Evolutionary conservation across 2,329 filamentous ascomycete species (phyloP), one percentile per base, ranked within the genome.

Genomic region (Claviceps spartinae): DNA sequence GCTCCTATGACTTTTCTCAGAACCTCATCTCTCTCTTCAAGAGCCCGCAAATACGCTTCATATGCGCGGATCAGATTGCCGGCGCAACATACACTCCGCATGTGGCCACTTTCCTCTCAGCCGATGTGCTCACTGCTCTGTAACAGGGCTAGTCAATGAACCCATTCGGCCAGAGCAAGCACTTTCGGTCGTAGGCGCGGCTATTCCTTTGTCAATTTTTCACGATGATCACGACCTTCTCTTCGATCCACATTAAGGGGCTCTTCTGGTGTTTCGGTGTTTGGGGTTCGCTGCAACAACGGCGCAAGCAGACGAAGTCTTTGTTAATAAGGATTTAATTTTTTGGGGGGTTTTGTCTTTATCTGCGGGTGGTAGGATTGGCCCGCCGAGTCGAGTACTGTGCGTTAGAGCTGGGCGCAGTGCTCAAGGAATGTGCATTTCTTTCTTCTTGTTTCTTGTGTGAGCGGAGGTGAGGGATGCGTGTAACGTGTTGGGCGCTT

Each of bases 201-300:
- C 37, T 6, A 30, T 47, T 44, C 26, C 45, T 45, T 48, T 48
- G 52, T 44, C 48, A 38, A 48, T 53, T 14, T 11, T 34, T 34
- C 9, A 53, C 20, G 48, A 53, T 49, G 52, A 54, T 54, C 36
- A 54, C 45, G 49, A 53, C 48, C 38, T 45, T 34, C 44, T 51
- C 11, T 48, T 48, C 38, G 18, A 51, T 48, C 52, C 30, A 34
- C 48, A 24, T 18, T 18, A 7, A 30, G 20, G 38, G 48, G 48
- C 48, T 44, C 42, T 26, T 44, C 4, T 44, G 42, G 47, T 44
- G 47, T 51, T 38, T 26, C 26, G 52, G 48, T 38, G 18, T 51
- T 20, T 22, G 38, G 20, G 20, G 2, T 24, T 45, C 48, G 48
- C 44, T 50, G 44, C 44, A 44, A 18, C 26, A 47, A 22, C 36